These are phyloP conservation scores for Venturia pyrina DNA, from an alignment of 2,329 filamentous ascomycete species.

Conservation along the genomic window DNA sequence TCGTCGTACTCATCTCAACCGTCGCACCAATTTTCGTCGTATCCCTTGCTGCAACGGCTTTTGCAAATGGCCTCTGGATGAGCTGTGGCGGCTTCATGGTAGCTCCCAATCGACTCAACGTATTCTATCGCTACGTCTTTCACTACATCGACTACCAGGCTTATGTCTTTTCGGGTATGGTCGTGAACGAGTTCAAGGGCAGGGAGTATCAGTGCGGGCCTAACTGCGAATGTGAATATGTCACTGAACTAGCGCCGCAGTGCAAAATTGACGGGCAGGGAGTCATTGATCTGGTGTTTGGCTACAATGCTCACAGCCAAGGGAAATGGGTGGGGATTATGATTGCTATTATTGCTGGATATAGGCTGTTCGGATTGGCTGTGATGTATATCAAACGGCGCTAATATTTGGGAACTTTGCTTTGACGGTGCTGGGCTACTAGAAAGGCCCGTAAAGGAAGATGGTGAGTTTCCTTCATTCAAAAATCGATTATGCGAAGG, in stretches of 20 bases:
- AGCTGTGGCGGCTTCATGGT: slow-evolving; percentile 76
- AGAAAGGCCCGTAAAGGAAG: background rate
- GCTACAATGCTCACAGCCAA: slow-evolving; percentile 52
- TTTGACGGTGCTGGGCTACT: background rate
- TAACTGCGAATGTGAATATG: slow-evolving; percentile 61
- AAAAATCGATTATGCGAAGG: background rate
- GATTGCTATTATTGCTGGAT: slow-evolving; percentile 64
- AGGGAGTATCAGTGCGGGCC: slow-evolving; percentile 53
- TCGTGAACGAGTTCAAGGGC: slow-evolving; percentile 73
- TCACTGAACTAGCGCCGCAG: slow-evolving; percentile 48
- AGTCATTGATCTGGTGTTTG: slow-evolving; percentile 56
- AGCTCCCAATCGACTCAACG: slow-evolving; percentile 59
- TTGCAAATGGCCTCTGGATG: slow-evolving; percentile 88
- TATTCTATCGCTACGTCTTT: slow-evolving; percentile 79
- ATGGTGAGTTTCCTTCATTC: background rate
- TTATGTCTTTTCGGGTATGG: slow-evolving; percentile 87
- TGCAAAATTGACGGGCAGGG: slow-evolving; percentile 63
- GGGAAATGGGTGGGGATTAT: slow-evolving; percentile 69
- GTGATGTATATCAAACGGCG: slow-evolving; percentile 36
- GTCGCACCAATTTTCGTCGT: slow-evolving; percentile 74
- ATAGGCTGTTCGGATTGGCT: slow-evolving; percentile 58
- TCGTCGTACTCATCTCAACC: slow-evolving; percentile 66
- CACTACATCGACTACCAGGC: slow-evolving; percentile 82
- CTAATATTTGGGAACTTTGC: background rate
- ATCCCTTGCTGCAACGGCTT: slow-evolving; percentile 67